Conservation (phyloP, 441 rosid species). For the Eutrema salsugineum region DNA sequence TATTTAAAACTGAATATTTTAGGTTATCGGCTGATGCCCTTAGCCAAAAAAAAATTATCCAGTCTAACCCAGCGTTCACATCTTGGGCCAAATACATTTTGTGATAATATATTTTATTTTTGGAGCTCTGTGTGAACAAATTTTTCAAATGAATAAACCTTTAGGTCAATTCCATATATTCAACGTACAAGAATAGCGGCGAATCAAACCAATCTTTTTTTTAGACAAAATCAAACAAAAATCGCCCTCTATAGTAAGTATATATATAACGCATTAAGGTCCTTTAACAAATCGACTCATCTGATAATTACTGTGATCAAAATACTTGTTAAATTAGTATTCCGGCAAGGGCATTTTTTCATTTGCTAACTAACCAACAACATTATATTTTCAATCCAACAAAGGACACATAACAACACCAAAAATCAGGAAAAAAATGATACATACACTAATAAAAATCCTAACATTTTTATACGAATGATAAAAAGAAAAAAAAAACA, state of each 20-base stretch:
- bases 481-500: neutral
- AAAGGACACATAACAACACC: neutral
- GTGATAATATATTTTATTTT: neutral
- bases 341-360: neutral
- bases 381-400: neutral
- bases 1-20: neutral
- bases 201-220: too few relatives aligned
- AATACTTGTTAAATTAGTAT: neutral
- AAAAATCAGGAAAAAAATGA: neutral
- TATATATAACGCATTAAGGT: neutral
- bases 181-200: neutral
- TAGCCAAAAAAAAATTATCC: neutral
- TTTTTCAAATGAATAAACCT: neutral
- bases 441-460: neutral
- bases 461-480: neutral
- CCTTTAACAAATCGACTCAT: neutral
- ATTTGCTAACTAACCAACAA: neutral
- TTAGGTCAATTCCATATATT: constrained; percentile 5
- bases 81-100: neutral
- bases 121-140: neutral
- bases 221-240: neutral
- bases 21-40: too few relatives aligned
- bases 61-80: neutral
- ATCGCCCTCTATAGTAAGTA: neutral
- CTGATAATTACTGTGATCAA: neutral